Evolutionary conservation across 2,329 filamentous ascomycete genomes (phyloP), one percentile per base, ranked within the genome.

Genomic region (Coniella lustricola): DNA sequence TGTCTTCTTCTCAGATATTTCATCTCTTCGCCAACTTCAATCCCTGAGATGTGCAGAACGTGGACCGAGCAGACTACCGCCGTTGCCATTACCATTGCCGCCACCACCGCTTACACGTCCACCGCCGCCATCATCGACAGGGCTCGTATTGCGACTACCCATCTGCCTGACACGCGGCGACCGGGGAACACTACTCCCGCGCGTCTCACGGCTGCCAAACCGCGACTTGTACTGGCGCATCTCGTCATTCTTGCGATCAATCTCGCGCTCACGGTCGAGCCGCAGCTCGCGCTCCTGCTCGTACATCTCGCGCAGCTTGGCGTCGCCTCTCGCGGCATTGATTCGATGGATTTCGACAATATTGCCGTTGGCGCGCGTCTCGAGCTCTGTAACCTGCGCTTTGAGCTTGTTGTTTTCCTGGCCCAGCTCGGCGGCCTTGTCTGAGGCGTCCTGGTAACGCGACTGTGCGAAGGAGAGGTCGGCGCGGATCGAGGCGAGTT

Each of bases 381-480:
- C 56, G 1, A 79, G 66, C 4, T 70, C 64, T 17, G 63, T 61
- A 14, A 72, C 63, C 21, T 66, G 62, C 9, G 58, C 59, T 45
- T 68, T 66, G 2, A 83, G 67, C 7, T 68, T 64, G 16, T 61
- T 62, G 54, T 75, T 76, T 56, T 79, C 72, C 2, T 64, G 57
- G 17, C 65, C 63, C 3, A 79, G 62, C 14, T 69, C 66, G 13
- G 66, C 65, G 2, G 71, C 72, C 1, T 67, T 61, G 29, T 71
- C 70, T 8, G 77, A 79, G 1, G 76, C 73, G 18, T 75, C 68
- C 56, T 84, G 82, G 56, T 85, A 87, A 9, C 73, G 67, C 3
- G 70, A 69, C 45, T 77, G 74, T 12, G 72, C 66, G 56, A 81
- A 87, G 2, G 81, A 76, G 21, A 73, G 65, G 3, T 81, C 76